Evolutionary conservation across 2,329 filamentous ascomycete species (phyloP), one percentile per base, ranked within the genome.

Genomic region (Sporothrix protearum): DNA sequence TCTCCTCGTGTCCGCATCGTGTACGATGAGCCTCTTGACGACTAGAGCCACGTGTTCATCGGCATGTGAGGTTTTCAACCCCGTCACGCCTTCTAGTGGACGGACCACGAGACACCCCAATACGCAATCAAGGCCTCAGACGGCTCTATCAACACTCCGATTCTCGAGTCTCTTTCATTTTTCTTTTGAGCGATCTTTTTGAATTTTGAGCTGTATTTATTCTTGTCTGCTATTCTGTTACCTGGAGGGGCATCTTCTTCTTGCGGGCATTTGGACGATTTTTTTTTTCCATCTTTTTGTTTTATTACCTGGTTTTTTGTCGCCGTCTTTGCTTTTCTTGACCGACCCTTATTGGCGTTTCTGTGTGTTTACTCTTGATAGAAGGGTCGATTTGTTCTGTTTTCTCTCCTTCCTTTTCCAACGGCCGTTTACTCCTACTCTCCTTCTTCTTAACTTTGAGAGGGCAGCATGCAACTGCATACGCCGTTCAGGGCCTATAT

Each of bases 191-290:
- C 49, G 22, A 16, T 25, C 28, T 45, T 14, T 19, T 64, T 16
- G 22, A 3, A 25, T 7, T 33, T 57, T 57, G 53, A 19, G 25
- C 12, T 57, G 2, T 57, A 30, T 57, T 33, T n/a, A n/a, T n/a
- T 57, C n/a, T 19, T 42, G 59, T 25, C 16, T 16, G 36, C 10
- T 64, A 28, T 28, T 64, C 16, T 42, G 22, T 45, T 28, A 64
- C 45, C 19, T 22, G 42, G 42, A 47, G 42, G 42, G 42, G 12
- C 33, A 25, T 22, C 2, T 39, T 42, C 36, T 25, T 64, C n/a
- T 64, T 16, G 59, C 36, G 59, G 22, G 59, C 59, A 64, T 64
- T 39, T 64, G 59, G 59, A 64, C 59, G 59, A 64, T 28, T 8
- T 45, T 12, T 36, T 16, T 14, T 45, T 14, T 63, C 16, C 8